Base-by-base conservation (phyloP, 257 asterid species). In the Eustoma russellianum region DNA sequence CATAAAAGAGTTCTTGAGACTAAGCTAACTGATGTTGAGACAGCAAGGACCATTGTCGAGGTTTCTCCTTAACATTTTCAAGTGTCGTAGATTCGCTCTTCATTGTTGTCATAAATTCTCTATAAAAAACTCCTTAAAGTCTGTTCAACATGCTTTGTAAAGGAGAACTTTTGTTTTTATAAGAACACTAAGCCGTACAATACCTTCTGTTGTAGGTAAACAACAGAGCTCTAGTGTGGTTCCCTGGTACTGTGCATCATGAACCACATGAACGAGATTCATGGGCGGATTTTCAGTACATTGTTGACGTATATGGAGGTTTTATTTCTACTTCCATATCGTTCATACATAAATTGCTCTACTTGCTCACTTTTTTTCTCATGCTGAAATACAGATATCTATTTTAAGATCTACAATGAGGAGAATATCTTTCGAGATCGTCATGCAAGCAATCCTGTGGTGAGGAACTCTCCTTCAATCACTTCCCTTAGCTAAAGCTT, bases 291-390 rank as follows among this genome's bases (percentile, higher is more conserved):
- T 77, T 75, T 76, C 79, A 66, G 57, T 85, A 85, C 51, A 78
- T 74, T 62, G 66, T 79, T 9, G 95, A 85, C 64, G 84, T 75
- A 55, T 85, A 67, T 61, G 95, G 95, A 82, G 94, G 92, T 85
- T 70, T 52, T 75, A 15, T 57, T 59, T 63, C 54, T 8, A 65
- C 53, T 52, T 15, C 40, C 18, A 44, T 13, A 12, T 2, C 7
- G 2, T 43, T 53, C 30, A 24, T 24, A 24, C 30, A 24, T 1
- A 24, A 24, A 24, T 1, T 24, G 3, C 30, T 24, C 30, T 24
- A 24, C 30, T 62, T 38, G 59, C 46, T 47, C 13, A 13, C 13
- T 60, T 47, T 62, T 62, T 61, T 57, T 62, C 56, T 17, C 66
- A n/a, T 62, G 16, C 40, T 44, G 30, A 24, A 24, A 24, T 45